Evolutionary conservation across 257 asterid species (phyloP), one percentile per base, ranked within the genome.

Genomic region (Galeopsis tetrahit): DNA sequence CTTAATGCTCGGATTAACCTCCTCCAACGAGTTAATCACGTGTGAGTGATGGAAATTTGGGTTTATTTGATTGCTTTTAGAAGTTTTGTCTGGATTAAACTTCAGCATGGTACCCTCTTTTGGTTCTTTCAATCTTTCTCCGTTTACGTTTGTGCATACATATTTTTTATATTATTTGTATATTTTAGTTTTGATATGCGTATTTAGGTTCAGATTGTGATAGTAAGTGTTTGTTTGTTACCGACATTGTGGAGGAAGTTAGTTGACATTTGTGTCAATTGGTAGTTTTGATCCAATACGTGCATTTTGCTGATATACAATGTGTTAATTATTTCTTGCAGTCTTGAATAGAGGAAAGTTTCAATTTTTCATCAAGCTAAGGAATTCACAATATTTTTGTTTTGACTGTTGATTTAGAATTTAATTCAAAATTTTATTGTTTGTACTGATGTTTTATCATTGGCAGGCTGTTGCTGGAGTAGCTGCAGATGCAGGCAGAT

Each of bases 401-500:
- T 39, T 56, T 31, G 13, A 34, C 38, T 70, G 31, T 10, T 56
- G 5, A n/a, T 36, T 59, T 63, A 10, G 5, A 43, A 5, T 76
- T 10, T 32, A 53, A 48, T 59, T 48, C 9, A 13, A 44, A 42
- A 43, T 58, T 70, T 53, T 5, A 1, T 36, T 4, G 53, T 78
- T 69, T 6, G 48, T 44, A 63, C 44, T 72, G 66, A 52, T 63
- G 21, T 60, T 73, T 72, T 74, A 10, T 69, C 55, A 46, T 56
- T 59, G 61, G 51, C 75, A 90, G 95, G 91, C 91, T 78, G 96
- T 88, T 76, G 96, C 95, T 35, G 96, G 96, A 66, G 75, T 90
- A 75, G 96, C 96, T 75, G 96, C 96, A 51, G 96, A 90, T 79
- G 96, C 21, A 80, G 96, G 72, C 96, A 90, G 84, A 88, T 90